These are phyloP conservation scores for Ceratocystis harringtonii DNA, from an alignment of 2,329 filamentous ascomycete genomes.

Conservation along the genomic window DNA sequence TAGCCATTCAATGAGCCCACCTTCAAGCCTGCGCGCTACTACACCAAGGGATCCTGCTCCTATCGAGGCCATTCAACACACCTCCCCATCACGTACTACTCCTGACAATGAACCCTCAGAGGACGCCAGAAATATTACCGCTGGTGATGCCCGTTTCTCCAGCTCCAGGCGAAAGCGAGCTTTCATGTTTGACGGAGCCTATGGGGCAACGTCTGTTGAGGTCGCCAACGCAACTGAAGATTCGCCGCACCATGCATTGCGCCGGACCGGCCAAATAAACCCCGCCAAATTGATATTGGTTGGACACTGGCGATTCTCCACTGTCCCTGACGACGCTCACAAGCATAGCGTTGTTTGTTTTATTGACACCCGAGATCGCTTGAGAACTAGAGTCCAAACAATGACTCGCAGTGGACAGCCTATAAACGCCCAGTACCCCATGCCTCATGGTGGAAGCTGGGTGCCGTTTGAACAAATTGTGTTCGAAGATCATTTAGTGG, in stretches of 20 bases:
- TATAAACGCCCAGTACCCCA: slow-evolving; percentile 33
- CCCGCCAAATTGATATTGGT: slow-evolving; percentile 34
- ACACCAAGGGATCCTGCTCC: slow-evolving; percentile 38
- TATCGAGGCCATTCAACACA: slow-evolving; percentile 28
- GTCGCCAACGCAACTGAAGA: neutral
- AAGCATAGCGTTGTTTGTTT: slow-evolving; percentile 49
- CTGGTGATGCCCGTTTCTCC: neutral
- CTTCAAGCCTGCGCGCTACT: slow-evolving; percentile 29
- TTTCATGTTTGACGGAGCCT: slow-evolving; percentile 1
- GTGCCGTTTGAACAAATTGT: slow-evolving; percentile 47
- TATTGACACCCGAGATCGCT: slow-evolving; percentile 33
- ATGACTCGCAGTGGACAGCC: slow-evolving; percentile 34
- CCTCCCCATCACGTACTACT: slow-evolving; percentile 24
- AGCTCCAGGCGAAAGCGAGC: slow-evolving; percentile 13
- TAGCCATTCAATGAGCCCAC: slow-evolving; percentile 26
- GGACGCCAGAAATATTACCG: slow-evolving; percentile 18
- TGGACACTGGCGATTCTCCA: slow-evolving; percentile 47
- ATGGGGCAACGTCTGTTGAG: slow-evolving; percentile 1
- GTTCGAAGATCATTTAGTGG: slow-evolving; percentile 41
- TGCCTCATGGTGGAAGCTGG: slow-evolving; percentile 48
- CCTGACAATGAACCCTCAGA: slow-evolving; percentile 28
- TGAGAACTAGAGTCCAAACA: slow-evolving; percentile 14
- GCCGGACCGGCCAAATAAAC: slow-evolving; percentile 14
- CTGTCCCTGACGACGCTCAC: slow-evolving; percentile 31
- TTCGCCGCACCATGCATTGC: slow-evolving; percentile 7